Percentiles rank a stretch among this genome's conserved stretches.
These are phyloP conservation scores for Penstemon newberryi DNA, from an alignment of 257 asterid genomes.

Conservation along the genomic window DNA sequence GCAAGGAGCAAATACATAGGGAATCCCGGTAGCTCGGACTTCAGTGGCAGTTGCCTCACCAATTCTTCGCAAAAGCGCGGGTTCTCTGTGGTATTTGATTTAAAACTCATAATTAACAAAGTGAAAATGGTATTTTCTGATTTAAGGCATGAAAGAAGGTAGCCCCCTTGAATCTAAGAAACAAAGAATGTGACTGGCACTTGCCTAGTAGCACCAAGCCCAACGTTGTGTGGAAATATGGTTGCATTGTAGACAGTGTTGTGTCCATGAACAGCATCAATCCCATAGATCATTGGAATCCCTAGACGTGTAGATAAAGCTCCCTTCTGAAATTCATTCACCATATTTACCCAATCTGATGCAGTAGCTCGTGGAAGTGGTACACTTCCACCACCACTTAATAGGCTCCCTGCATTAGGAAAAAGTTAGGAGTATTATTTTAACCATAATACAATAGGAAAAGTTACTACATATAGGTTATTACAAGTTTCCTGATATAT, in stretches of 20 bases:
- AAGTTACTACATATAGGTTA: not conserved
- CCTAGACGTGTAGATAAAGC: slow-evolving; percentile 77
- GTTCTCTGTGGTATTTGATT: slow-evolving; percentile 59
- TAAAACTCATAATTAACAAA: slow-evolving; percentile 10
- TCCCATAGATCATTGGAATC: slow-evolving; percentile 89
- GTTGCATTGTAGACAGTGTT: slow-evolving; percentile 80
- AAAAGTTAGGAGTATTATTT: not conserved
- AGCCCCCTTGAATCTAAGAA: not conserved
- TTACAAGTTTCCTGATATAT: too few relatives aligned
- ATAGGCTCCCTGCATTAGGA: slow-evolving; percentile 59
- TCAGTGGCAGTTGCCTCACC: slow-evolving; percentile 89
- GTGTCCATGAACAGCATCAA: slow-evolving; percentile 89
- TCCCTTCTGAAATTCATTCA: slow-evolving; percentile 71
- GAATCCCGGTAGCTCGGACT: slow-evolving; percentile 90
- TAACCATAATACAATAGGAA: not conserved
- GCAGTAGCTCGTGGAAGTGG: slow-evolving; percentile 75
- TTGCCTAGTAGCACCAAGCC: slow-evolving; percentile 89
- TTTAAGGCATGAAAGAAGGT: not conserved
- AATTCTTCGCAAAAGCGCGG: slow-evolving; percentile 64
- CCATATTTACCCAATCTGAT: slow-evolving; percentile 78
- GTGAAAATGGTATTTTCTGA: not conserved
- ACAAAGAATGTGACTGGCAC: slow-evolving; percentile 18
- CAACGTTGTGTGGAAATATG: slow-evolving; percentile 84
- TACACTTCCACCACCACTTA: slow-evolving; percentile 90
- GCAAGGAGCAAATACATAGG: slow-evolving; percentile 89